Percentiles rank a stretch among this genome's conserved stretches.
phyloP scores from a whole-genome alignment of 1,284 basidiomycete genomes.

The Cutaneotrichosporon sp. region DNA sequence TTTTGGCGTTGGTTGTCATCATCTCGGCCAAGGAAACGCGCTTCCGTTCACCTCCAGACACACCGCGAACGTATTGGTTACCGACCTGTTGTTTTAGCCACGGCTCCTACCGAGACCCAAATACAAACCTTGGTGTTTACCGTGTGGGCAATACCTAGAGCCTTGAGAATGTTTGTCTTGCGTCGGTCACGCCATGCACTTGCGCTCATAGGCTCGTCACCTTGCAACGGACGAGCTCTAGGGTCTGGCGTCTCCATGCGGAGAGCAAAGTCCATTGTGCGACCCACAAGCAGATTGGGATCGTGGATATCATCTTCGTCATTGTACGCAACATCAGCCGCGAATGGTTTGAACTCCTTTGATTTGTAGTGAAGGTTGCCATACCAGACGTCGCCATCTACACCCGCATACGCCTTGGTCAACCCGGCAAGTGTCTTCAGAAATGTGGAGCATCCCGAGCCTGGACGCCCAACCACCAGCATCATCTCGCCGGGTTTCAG shows the following conservation, averaged over 20 bases:
- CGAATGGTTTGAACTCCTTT: constrained; percentile 1
- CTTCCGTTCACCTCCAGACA: constrained; percentile 64
- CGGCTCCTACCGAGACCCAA: no score
- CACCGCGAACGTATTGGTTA: constrained; percentile 65
- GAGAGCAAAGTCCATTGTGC: constrained; percentile 21
- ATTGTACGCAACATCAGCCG: constrained; percentile 18
- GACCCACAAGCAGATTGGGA: constrained; percentile 18
- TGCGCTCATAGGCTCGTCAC: constrained; percentile 23
- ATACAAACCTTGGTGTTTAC: constrained; percentile 58
- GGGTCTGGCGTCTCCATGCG: constrained; percentile 14
- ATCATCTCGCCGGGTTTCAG: constrained; percentile 56
- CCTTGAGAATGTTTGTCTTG: constrained; percentile 57
- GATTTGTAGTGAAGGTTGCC: constrained; percentile 29
- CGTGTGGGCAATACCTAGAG: constrained; percentile 69
- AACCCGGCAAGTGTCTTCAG: constrained; percentile 55
- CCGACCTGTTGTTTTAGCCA: constrained; percentile 56
- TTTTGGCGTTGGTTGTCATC: constrained; percentile 56
- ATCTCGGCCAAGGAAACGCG: constrained; percentile 70
- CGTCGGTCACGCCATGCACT: constrained; percentile 50
- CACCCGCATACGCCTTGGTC: constrained; percentile 44
- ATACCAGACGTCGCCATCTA: constrained; percentile 47
- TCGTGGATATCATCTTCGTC: constrained; percentile 24
- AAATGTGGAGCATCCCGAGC: constrained; percentile 47
- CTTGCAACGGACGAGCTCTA: not conserved
- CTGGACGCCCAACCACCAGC: constrained; percentile 53